Evolutionary conservation across 345 rosid species (phyloP), one percentile per base, ranked within the genome.

Genomic region (Jatropha curcas): DNA sequence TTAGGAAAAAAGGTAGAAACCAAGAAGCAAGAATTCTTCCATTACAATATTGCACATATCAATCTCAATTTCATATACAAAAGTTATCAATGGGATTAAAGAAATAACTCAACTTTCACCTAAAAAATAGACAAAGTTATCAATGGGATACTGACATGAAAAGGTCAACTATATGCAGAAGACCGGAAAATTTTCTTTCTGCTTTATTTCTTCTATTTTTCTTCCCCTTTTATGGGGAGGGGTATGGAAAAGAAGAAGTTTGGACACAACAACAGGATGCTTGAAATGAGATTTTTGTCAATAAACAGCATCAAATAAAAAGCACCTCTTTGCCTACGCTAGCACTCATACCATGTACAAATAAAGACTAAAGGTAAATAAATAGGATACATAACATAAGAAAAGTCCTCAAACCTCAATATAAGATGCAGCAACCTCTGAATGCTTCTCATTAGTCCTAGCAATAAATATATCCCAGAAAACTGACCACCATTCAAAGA

Each of bases 401-500:
- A 13, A 68, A 71, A 50, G 67, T 71, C 51, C 4, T 51, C 77
- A 64, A 71, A 95, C 99, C 99, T 95, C 98, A 7, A 95, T 95
- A 69, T 92, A 95, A 17, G 99, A 95, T 37, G 99, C 94, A 25
- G 98, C 99, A 84, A 92, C 98, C 77, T 95, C 99, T 8, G 98
- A 95, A 76, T 95, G 99, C 86, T 95, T 95, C 80, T 92, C 98
- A 74, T 95, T 95, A 34, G 98, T 95, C 82, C 98, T 91, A 31
- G 99, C 99, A 80, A 95, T 95, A 72, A 95, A 95, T 71, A 95
- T 95, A 81, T 95, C 99, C 99, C 99, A 95, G 79, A 95, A 95
- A 59, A 95, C 99, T 10, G 99, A 95, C 99, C 99, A 95, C 99
- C 99, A 95, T 81, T 95, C 99, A 77, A 95, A 95, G 53, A 95